Conservation (phyloP, 352 stramenopile genomes). For the Blastocystis sp. region DNA sequence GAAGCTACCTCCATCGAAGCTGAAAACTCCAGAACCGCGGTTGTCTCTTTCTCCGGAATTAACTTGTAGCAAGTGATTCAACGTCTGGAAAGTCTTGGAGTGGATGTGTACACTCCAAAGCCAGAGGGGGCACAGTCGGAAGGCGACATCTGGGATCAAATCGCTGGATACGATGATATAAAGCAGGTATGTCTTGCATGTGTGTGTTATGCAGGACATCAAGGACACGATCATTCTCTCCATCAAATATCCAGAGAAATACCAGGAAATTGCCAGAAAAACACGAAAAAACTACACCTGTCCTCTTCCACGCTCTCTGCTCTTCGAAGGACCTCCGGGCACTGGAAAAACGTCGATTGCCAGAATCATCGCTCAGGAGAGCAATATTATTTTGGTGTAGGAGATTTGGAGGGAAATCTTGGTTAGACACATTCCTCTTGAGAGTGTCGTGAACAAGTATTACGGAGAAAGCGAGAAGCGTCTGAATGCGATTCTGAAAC, state of each 20-base stretch:
- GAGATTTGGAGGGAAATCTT: not conserved
- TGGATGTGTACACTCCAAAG: not conserved
- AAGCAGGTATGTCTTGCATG: not conserved
- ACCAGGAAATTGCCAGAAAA: constrained; percentile 80
- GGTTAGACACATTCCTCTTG: constrained; percentile 76
- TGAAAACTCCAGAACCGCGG: not conserved
- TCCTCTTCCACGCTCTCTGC: constrained; percentile 70
- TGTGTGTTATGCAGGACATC: constrained; percentile 71
- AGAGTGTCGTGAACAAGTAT: constrained; percentile 86
- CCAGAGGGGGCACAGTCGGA: not conserved
- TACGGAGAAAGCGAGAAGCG: constrained; percentile 89
- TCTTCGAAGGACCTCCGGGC: constrained; percentile 86
- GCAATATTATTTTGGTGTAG: constrained; percentile 81
- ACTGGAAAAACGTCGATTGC: constrained; percentile 86
- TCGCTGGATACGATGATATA: constrained; percentile 52
- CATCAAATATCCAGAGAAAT: constrained; percentile 82
- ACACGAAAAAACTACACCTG: constrained; percentile 73
- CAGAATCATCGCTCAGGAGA: constrained; percentile 83
- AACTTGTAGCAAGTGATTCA: not conserved
- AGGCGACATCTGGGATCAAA: constrained; percentile 26
- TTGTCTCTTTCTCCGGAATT: not conserved
- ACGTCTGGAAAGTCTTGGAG: not conserved
- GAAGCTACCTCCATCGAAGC: not conserved
- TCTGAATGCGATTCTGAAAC: constrained; percentile 85
- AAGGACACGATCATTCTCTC: constrained; percentile 82